A percentile compares a stretch with the other conserved stretches of the same genome.
Evolutionary conservation across 495 filamentous ascomycete genomes (phyloP).

Genomic region (Sordaria brevicollis): DNA sequence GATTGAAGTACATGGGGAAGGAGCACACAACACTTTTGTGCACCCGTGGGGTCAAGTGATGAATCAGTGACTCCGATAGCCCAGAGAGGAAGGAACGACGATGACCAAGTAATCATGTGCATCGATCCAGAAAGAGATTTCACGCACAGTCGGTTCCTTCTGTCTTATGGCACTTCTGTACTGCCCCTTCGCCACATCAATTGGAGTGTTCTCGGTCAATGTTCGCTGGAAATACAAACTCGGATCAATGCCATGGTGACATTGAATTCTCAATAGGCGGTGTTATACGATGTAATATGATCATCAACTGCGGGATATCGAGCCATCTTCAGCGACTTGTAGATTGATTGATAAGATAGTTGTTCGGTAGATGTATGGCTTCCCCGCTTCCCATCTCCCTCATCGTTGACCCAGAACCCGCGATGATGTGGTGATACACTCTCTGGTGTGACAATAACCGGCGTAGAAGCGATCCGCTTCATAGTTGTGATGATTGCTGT

Average conservation of each 20-base stretch:
- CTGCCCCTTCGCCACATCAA: not conserved
- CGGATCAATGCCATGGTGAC: not conserved
- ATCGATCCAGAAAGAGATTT: not conserved
- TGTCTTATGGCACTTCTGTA: not conserved
- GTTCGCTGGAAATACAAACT: not conserved
- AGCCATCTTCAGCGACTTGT: not conserved
- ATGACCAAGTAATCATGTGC: not conserved
- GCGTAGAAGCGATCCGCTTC: not conserved
- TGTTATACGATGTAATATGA: too few species aligned
- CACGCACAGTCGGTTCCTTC: not conserved
- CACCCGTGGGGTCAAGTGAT: not conserved
- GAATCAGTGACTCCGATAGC: not conserved
- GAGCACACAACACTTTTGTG: not conserved
- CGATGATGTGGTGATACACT: not conserved
- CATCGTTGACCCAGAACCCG: too few species aligned
- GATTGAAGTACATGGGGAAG: not conserved
- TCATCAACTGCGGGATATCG: not conserved
- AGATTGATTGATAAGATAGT: slow-evolving; percentile 21
- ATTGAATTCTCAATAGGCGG: not conserved
- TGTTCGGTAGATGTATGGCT: not conserved
- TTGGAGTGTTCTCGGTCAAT: not conserved
- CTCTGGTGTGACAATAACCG: not conserved
- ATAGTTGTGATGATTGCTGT: not conserved
- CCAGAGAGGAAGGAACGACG: not conserved
- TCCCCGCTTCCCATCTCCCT: not conserved